phyloP scores from a whole-genome alignment of 2,329 filamentous ascomycete genomes.

The Cylindrodendrum hubeiense region DNA sequence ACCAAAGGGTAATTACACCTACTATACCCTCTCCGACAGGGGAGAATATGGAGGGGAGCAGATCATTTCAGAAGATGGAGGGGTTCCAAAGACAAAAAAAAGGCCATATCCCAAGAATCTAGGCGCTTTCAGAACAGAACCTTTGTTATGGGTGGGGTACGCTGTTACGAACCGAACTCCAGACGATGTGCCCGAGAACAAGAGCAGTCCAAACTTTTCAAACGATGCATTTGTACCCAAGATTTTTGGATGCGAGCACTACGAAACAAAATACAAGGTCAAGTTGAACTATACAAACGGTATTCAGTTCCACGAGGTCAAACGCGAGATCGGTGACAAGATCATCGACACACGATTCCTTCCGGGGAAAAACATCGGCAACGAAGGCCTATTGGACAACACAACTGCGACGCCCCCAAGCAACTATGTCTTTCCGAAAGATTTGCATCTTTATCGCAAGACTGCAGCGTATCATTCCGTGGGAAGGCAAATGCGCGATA shows the following conservation, averaged over 20 bases:
- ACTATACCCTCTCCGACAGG: constrained; percentile 26
- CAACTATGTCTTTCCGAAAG: constrained; percentile 18
- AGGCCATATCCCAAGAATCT: constrained; percentile 38
- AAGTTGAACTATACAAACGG: constrained; percentile 16
- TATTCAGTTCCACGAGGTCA: constrained; percentile 4
- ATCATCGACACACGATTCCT: constrained; percentile 15
- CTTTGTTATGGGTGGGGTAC: constrained; percentile 41
- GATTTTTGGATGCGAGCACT: constrained; percentile 22
- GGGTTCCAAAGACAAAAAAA: constrained; percentile 28
- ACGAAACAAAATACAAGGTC: constrained; percentile 11
- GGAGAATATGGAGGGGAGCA: constrained; percentile 40
- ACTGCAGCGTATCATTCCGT: constrained; percentile 16
- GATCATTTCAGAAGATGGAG: constrained; percentile 16
- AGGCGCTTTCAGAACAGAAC: constrained; percentile 39
- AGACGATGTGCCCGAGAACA: constrained; percentile 1
- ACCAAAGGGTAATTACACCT: constrained; percentile 34
- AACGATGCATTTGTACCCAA: constrained; percentile 3
- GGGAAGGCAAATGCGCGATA: constrained; percentile 13
- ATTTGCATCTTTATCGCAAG: constrained; percentile 2
- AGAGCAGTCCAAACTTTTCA: constrained; percentile 15
- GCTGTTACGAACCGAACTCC: constrained; percentile 1
- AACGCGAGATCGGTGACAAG: neutral
- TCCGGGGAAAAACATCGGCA: neutral
- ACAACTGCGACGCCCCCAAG: neutral
- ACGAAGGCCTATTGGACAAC: neutral